Evolutionary conservation across 768 basidiomycete species (phyloP), one percentile per base, ranked within the genome.

Genomic region (Ramaria rubella): DNA sequence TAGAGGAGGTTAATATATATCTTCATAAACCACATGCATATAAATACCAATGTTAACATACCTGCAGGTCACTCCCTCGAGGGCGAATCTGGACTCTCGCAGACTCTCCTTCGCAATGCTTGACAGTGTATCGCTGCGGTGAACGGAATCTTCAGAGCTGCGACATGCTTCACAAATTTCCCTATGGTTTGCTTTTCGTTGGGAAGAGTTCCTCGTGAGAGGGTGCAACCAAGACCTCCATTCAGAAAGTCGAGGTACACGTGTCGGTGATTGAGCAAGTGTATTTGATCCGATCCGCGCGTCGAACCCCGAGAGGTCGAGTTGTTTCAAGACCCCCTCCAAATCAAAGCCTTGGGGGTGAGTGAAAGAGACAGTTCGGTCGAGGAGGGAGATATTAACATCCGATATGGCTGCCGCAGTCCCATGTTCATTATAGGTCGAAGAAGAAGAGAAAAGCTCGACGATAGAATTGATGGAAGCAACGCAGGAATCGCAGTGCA

Each of bases 41-140:
- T n/a, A n/a, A n/a, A n/a, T n/a, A n/a, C n/a, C n/a, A n/a, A 38
- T 26, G 19, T 26, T 4, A n/a, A 12, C 36, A 2, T 45, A 56
- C 55, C 55, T 56, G 55, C 55, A 56, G 5, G 55, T 49, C 33
- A 56, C 24, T 1, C 55, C 55, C n/a, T 48, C 55, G 17, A 56
- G 12, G 15, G 55, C 33, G 29, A 56, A 56, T 46, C 31, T 31
- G 29, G 55, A 46, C 31, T 56, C 29, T 23, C 12, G 46, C 11
- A 56, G 24, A 19, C 9, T 14, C 24, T 43, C 19, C 4, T 44
- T 33, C 29, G 27, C 19, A 27, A 3, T 9, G 15, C 21, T 33
- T 11, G 34, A n/a, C 23, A 17, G 21, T 6, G 21, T 33, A 45
- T 8, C 24, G 5, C 23, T 45, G 26, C 34, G 31, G 23, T 21